Percentiles rank a stretch among this genome's conserved stretches.
Conservation (phyloP, 2,329 filamentous ascomycete genomes). For the Celoporthe dispersa region DNA sequence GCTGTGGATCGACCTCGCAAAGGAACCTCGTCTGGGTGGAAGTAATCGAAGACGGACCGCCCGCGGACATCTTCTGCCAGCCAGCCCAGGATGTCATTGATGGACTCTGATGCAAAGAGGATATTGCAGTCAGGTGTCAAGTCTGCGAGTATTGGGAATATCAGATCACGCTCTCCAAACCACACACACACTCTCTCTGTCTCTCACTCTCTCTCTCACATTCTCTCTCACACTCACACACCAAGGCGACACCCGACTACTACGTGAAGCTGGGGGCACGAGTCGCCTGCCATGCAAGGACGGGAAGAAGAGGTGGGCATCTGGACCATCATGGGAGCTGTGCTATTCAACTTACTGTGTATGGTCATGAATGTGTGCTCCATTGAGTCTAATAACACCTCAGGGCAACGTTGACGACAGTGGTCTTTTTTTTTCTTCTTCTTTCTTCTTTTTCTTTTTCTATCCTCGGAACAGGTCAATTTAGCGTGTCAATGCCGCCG, state of each 20-base stretch:
- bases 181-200: neutral
- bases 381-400: slow-evolving; percentile 52
- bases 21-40: slow-evolving; percentile 79
- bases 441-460: neutral
- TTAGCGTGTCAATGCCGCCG: slow-evolving; percentile 30
- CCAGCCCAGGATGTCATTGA: slow-evolving; percentile 82
- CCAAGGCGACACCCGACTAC: neutral
- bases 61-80: slow-evolving; percentile 75
- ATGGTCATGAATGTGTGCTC: slow-evolving; percentile 92
- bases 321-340: neutral
- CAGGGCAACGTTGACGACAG: slow-evolving; percentile 19
- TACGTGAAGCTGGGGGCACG: neutral
- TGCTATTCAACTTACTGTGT: slow-evolving; percentile 65
- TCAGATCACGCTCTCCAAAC: slow-evolving; percentile 3
- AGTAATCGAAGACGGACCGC: slow-evolving; percentile 82
- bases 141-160: slow-evolving; percentile 52
- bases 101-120: slow-evolving; percentile 82
- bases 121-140: slow-evolving; percentile 76
- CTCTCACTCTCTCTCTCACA: no score
- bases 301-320: neutral
- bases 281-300: no score
- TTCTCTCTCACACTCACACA: slow-evolving; percentile 1
- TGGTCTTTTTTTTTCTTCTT: neutral
- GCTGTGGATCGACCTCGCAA: slow-evolving; percentile 73
- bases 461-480: slow-evolving; percentile 31